phyloP scores from a whole-genome alignment of 129 eudicot species.

The Ambrosia artemisiifolia region DNA sequence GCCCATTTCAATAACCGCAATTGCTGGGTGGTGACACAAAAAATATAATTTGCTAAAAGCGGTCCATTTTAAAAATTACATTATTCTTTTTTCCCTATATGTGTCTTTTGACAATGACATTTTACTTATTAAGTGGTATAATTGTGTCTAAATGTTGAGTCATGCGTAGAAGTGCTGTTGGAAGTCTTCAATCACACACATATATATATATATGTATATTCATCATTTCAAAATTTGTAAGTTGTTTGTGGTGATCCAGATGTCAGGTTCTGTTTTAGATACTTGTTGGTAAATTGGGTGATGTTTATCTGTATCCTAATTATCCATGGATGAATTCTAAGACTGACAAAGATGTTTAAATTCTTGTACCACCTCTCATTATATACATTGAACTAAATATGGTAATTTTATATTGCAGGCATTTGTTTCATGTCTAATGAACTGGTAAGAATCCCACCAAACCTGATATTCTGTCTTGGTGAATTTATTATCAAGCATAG shows the following conservation, averaged over 20 bases:
- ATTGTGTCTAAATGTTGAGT: too few relatives aligned
- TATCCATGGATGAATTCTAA: neutral
- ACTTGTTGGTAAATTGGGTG: neutral
- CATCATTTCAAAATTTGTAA: neutral
- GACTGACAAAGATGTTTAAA: neutral
- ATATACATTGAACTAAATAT: neutral
- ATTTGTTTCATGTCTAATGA: conserved; percentile 95
- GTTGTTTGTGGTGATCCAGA: neutral
- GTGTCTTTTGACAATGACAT: too few relatives aligned
- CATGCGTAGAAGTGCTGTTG: neutral
- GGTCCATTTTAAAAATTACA: too few relatives aligned
- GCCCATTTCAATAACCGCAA: too few relatives aligned
- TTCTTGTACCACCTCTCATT: neutral
- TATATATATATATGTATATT: too few relatives aligned
- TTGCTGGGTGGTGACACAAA: too few relatives aligned
- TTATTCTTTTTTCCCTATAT: too few relatives aligned
- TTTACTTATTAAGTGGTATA: too few relatives aligned
- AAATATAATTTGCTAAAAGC: too few relatives aligned
- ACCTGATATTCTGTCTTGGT: neutral
- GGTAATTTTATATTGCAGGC: conserved; percentile 57
- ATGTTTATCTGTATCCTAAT: neutral
- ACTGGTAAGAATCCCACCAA: conserved; percentile 52
- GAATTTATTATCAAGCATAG: neutral
- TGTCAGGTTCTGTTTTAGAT: neutral
- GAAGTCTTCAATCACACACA: neutral